Conservation (phyloP, 805 yeast species). For the Zygosaccharomyces pseudorouxii region DNA sequence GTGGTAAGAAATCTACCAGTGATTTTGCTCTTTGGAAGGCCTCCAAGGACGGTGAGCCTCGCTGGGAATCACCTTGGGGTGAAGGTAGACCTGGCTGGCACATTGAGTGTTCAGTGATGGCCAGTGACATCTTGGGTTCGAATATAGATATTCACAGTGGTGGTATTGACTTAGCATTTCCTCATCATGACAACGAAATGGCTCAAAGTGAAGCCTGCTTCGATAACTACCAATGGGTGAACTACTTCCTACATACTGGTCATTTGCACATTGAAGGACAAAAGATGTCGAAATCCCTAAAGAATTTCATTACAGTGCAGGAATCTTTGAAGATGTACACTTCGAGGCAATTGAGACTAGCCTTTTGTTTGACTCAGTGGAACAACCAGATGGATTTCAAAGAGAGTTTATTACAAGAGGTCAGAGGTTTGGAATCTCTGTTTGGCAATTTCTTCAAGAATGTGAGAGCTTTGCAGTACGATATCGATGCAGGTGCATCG, state of each 20-base stretch:
- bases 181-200: constrained; percentile 97
- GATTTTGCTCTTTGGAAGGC: constrained; percentile 98
- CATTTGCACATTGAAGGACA: constrained; percentile 98
- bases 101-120: constrained; percentile 99
- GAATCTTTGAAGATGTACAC: constrained; percentile 73
- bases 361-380: constrained; percentile 91
- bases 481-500: constrained; percentile 59
- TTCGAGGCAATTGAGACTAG: constrained; percentile 81
- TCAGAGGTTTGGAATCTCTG: constrained; percentile 66
- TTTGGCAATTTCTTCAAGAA: constrained; percentile 79
- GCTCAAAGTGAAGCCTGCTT: constrained; percentile 95
- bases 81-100: constrained; percentile 99
- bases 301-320: constrained; percentile 90
- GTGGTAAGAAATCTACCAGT: constrained; percentile 65
- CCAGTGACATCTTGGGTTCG: constrained; percentile 77
- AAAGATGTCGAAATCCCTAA: constrained; percentile 93
- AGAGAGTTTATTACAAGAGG: constrained; percentile 71
- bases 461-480: constrained; percentile 75
- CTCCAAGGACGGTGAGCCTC: constrained; percentile 95
- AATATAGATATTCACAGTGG: constrained; percentile 94
- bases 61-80: constrained; percentile 96
- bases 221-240: constrained; percentile 91
- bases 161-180: constrained; percentile 95
- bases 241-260: constrained; percentile 94
- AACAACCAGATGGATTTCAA: constrained; percentile 89